phyloP scores from a whole-genome alignment of 306 rosid species.

The Cicer judaicum region DNA sequence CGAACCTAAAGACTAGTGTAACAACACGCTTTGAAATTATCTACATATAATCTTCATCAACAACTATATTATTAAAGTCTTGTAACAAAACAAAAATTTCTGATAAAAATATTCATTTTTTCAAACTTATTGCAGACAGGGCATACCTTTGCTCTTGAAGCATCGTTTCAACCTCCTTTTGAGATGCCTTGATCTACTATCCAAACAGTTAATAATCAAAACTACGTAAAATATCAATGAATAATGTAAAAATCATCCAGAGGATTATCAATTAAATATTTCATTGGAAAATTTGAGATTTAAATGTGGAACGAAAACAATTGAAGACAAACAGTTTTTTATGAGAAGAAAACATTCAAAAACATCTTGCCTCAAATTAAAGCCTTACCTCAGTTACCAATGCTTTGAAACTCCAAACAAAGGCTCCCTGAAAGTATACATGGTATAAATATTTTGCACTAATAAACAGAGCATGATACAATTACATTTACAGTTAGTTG shows the following conservation, averaged over 20 bases:
- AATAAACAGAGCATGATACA: conserved; percentile 32
- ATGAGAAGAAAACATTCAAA: conserved; percentile 23
- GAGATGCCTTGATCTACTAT: conserved; percentile 77
- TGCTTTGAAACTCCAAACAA: conserved; percentile 92
- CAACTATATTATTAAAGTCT: no score
- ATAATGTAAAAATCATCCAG: conserved; percentile 17
- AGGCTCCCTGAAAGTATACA: conserved; percentile 79
- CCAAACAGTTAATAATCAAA: conserved; percentile 42
- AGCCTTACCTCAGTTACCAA: conserved; percentile 83
- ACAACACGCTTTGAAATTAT: no score
- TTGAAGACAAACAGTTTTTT: neutral
- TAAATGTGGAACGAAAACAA: conserved; percentile 27
- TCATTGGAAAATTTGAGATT: neutral
- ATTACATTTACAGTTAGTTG: conserved; percentile 11
- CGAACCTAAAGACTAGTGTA: no score
- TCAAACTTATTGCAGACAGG: conserved; percentile 43
- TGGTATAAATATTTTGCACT: conserved; percentile 34
- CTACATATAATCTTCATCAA: no score
- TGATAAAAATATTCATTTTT: conserved; percentile 40
- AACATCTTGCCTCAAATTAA: conserved; percentile 32
- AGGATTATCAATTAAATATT: conserved; percentile 19
- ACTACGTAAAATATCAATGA: conserved; percentile 36
- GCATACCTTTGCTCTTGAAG: conserved; percentile 84
- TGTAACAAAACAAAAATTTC: neutral
- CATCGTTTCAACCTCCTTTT: conserved; percentile 86